Percentiles rank a stretch among this genome's conserved stretches.
Conservation (phyloP, 345 rosid species). For the Eucalyptus curtisii region DNA sequence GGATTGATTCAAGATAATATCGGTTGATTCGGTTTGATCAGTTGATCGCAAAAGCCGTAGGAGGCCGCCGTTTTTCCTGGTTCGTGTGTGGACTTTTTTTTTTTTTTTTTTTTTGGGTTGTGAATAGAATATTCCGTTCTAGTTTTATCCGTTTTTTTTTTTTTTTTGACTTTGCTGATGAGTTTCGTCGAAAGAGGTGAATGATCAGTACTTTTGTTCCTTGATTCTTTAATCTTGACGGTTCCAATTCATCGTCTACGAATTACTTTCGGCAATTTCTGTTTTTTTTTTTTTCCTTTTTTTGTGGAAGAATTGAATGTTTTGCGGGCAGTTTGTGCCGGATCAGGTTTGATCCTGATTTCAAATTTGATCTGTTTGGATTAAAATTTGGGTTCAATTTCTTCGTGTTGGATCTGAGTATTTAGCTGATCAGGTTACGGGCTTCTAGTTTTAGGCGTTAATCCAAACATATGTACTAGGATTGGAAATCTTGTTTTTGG, state of each 20-base stretch:
- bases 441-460: not conserved
- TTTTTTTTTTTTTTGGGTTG: not conserved
- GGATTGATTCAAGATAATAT: not conserved
- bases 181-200: not conserved
- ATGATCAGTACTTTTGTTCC: not conserved
- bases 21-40: not conserved
- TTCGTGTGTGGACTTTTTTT: not conserved
- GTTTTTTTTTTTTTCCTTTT: not conserved
- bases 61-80: not conserved
- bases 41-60: not conserved
- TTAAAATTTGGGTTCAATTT: not conserved
- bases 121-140: not conserved
- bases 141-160: not conserved
- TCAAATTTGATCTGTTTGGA: not conserved
- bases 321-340: not conserved
- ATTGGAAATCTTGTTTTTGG: not conserved
- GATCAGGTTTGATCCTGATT: not conserved
- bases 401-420: not conserved
- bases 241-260: not conserved
- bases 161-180: not conserved
- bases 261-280: not conserved
- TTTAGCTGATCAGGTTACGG: not conserved
- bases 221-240: not conserved
- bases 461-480: not conserved
- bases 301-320: not conserved